These are phyloP conservation scores for Ustilago hordei DNA, from an alignment of 1,284 basidiomycete species.

Conservation along the genomic window DNA sequence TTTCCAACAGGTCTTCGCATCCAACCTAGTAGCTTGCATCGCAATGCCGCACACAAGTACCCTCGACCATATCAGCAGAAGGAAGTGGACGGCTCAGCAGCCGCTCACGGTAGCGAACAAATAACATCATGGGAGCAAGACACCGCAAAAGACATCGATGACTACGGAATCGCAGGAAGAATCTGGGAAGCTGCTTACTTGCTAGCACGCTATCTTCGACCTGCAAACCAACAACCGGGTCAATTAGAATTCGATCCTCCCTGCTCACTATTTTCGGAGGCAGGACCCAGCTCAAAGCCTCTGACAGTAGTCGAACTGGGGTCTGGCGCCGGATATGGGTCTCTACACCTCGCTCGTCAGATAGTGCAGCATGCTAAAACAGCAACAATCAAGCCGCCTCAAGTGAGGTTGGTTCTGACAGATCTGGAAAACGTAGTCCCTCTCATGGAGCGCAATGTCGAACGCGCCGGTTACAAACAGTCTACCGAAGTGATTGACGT, in stretches of 20 bases:
- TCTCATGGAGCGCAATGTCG: constrained; percentile 61
- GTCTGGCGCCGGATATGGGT: constrained; percentile 63
- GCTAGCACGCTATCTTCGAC: constrained; percentile 52
- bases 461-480: constrained; percentile 29
- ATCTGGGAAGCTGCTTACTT: constrained; percentile 68
- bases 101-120: background rate
- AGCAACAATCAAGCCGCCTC: background rate
- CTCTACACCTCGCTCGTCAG: constrained; percentile 59
- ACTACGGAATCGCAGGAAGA: constrained; percentile 66
- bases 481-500: constrained; percentile 21
- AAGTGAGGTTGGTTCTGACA: constrained; percentile 55
- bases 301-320: constrained; percentile 62
- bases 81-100: background rate
- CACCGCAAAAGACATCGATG: constrained; percentile 57
- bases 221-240: background rate
- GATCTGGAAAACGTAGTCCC: constrained; percentile 65
- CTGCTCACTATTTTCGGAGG: constrained; percentile 46
- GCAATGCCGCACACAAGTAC: background rate
- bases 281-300: background rate
- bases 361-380: constrained; percentile 24
- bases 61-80: background rate
- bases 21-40: constrained; percentile 47
- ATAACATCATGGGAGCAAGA: constrained; percentile 55
- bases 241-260: constrained; percentile 60
- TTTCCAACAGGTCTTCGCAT: constrained; percentile 59